Conservation (phyloP, 2,329 filamentous ascomycete genomes). For the Neofusicoccum umdonicola region DNA sequence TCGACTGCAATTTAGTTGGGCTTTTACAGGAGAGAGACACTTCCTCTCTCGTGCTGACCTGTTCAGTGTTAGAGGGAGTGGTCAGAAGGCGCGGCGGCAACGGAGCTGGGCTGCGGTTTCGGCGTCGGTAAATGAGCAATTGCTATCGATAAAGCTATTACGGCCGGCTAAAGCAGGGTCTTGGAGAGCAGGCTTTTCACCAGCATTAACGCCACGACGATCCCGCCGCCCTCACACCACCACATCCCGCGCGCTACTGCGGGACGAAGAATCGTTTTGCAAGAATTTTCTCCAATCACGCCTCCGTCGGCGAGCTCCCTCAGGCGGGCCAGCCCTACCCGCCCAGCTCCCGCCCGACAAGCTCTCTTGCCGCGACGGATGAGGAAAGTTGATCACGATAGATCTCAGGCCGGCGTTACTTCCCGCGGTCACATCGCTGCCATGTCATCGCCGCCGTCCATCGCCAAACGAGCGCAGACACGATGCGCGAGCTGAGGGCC, state of each 20-base stretch:
- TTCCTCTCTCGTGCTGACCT: too few species aligned
- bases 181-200: background rate
- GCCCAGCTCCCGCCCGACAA: background rate
- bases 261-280: background rate
- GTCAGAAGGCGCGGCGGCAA: background rate
- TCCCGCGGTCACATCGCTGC: background rate
- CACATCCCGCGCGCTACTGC: constrained; percentile 2
- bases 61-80: too few species aligned
- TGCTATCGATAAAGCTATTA: background rate
- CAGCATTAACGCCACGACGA: background rate
- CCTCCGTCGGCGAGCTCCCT: background rate
- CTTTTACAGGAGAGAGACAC: too few species aligned
- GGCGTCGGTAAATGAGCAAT: background rate
- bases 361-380: background rate
- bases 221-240: background rate
- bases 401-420: background rate
- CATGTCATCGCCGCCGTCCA: background rate
- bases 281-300: constrained; percentile 9
- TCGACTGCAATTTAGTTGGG: background rate
- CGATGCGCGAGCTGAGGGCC: background rate
- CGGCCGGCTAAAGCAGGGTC: too few species aligned
- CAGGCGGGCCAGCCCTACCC: constrained; percentile 4
- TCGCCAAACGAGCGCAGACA: background rate
- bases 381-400: background rate
- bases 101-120: background rate